A percentile compares a stretch with the other conserved stretches of the same genome.
phyloP scores from a whole-genome alignment of 1,284 basidiomycete genomes.

The Microbotryum silenes-acaulis region DNA sequence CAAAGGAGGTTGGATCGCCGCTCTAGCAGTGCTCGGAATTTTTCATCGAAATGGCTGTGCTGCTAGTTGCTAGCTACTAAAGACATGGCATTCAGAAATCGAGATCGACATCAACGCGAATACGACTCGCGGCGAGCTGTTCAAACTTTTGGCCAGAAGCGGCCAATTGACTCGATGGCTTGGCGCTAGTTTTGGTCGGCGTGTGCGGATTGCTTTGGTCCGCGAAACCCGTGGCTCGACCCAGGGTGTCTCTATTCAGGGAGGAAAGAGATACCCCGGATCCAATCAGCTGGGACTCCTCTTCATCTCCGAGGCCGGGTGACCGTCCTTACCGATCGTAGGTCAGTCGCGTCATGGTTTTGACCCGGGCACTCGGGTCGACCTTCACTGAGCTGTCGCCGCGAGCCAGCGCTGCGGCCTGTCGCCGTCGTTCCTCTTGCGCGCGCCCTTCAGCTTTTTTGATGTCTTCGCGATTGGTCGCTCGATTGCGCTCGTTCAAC shows the following conservation, averaged over 20 bases:
- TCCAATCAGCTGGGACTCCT: not conserved
- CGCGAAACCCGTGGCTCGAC: conserved; percentile 4
- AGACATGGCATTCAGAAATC: conserved; percentile 15
- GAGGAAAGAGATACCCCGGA: not conserved
- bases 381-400: conserved; percentile 44
- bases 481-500: conserved; percentile 81
- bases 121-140: conserved; percentile 15
- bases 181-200: conserved; percentile 4
- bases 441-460: conserved; percentile 62
- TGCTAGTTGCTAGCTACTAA: too few species aligned
- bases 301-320: too few species aligned
- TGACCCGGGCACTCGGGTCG: conserved; percentile 58
- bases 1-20: too few species aligned
- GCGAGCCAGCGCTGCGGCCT: conserved; percentile 47
- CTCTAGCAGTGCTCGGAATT: too few species aligned
- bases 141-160: conserved; percentile 21
- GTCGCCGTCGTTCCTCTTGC: conserved; percentile 55
- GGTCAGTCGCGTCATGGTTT: conserved; percentile 48
- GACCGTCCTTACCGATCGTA: conserved; percentile 22
- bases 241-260: not conserved
- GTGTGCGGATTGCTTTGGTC: conserved; percentile 4
- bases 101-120: conserved; percentile 29
- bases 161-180: not conserved
- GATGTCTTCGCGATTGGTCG: conserved; percentile 67
- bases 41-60: too few species aligned